phyloP scores from a whole-genome alignment of 2,329 filamentous ascomycete species.

The Sporothrix curviconia region DNA sequence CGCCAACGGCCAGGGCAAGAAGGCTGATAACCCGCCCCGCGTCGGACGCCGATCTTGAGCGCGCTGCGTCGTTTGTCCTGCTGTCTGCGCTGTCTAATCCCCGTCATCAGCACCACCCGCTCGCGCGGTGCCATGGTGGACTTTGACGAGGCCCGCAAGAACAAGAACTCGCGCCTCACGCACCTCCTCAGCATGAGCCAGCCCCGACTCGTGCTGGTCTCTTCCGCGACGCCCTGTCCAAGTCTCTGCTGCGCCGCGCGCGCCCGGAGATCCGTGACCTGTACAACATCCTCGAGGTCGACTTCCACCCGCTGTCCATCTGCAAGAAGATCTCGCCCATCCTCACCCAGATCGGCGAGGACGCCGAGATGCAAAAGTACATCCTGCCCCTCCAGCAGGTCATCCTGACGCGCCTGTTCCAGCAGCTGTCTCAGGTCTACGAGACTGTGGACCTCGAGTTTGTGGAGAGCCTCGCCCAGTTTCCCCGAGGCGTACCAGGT shows the following conservation, averaged over 20 bases:
- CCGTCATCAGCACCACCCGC: slow-evolving; percentile 95
- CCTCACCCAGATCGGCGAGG: slow-evolving; percentile 82
- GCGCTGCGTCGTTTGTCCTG: slow-evolving; percentile 91
- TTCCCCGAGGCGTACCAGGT: slow-evolving; percentile 97
- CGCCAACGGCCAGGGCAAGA: slow-evolving; percentile 77
- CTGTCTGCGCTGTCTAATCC: slow-evolving; percentile 94
- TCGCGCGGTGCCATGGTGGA: slow-evolving; percentile 94
- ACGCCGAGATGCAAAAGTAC: slow-evolving; percentile 96
- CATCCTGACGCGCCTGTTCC: slow-evolving; percentile 95
- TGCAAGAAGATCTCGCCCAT: slow-evolving; percentile 99
- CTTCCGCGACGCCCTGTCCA: slow-evolving; percentile 93
- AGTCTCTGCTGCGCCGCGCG: slow-evolving; percentile 86
- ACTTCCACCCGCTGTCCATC: slow-evolving; percentile 97
- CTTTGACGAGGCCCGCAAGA: slow-evolving; percentile 94
- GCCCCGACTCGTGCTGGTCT: slow-evolving; percentile 80
- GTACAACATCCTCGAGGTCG: slow-evolving; percentile 97
- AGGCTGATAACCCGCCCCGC: slow-evolving; percentile 91
- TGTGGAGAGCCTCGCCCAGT: slow-evolving; percentile 86
- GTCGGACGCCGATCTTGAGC: slow-evolving; percentile 83
- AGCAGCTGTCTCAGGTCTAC: slow-evolving; percentile 97
- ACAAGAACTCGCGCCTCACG: slow-evolving; percentile 96
- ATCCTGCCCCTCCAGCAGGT: slow-evolving; percentile 94
- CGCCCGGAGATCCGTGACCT: slow-evolving; percentile 92
- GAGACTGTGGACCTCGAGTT: slow-evolving; percentile 94
- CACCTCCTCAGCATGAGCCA: slow-evolving; percentile 91